Percentiles rank a stretch among this genome's conserved stretches.
phyloP scores from a whole-genome alignment of 768 basidiomycete species.

The Kwoniella dendrophila region DNA sequence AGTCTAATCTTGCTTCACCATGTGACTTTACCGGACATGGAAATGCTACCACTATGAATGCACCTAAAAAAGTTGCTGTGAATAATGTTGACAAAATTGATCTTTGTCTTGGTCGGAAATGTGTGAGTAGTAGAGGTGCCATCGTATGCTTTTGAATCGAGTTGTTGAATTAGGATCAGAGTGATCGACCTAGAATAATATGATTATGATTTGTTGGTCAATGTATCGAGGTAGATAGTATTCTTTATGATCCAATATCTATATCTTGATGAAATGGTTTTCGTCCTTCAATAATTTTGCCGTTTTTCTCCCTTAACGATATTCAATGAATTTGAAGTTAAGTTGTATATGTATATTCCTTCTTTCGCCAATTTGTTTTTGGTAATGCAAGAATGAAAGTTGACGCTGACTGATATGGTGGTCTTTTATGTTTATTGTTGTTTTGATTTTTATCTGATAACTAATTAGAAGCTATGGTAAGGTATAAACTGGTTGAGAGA shows the following conservation, averaged over 20 bases:
- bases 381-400: too few relatives aligned
- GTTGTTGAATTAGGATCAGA: too few relatives aligned
- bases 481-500: too few relatives aligned
- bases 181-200: neutral
- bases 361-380: too few relatives aligned
- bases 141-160: conserved; percentile 28
- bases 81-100: conserved; percentile 54
- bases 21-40: conserved; percentile 52
- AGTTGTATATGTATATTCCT: too few relatives aligned
- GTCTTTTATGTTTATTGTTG: too few relatives aligned
- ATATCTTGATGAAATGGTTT: too few relatives aligned
- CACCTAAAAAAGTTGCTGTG: conserved; percentile 55
- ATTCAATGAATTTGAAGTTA: too few relatives aligned
- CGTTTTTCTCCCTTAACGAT: too few relatives aligned
- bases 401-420: too few relatives aligned
- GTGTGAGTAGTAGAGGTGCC: conserved; percentile 53
- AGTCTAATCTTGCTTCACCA: conserved; percentile 22
- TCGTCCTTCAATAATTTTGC: too few relatives aligned
- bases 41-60: conserved; percentile 54
- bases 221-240: neutral
- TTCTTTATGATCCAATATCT: too few relatives aligned
- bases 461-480: neutral
- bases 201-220: neutral
- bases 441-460: neutral
- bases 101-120: conserved; percentile 53